phyloP scores from a whole-genome alignment of 176 grass and related monocot genomes.

The Lolium perenne region DNA sequence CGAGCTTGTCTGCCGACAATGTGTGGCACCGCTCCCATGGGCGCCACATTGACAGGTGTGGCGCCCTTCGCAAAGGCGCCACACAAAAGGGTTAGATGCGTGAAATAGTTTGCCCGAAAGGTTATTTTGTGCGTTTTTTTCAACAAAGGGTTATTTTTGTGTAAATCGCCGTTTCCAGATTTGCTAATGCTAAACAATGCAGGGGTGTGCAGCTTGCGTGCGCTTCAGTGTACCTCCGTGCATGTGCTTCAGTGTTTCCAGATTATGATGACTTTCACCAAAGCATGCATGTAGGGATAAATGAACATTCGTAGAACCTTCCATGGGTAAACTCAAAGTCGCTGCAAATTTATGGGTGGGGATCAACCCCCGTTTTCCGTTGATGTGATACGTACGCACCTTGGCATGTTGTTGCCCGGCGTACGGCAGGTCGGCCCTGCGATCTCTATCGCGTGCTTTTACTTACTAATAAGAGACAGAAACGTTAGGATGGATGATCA shows the following conservation, averaged over 20 bases:
- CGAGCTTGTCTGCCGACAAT: no score
- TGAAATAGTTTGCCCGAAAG: no score
- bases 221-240: no score
- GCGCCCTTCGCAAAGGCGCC: no score
- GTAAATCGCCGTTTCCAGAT: background rate
- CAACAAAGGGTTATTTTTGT: no score
- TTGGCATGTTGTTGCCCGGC: background rate
- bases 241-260: no score
- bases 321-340: background rate
- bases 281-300: background rate
- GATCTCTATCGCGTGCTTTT: conserved; percentile 14
- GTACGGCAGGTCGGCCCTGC: background rate
- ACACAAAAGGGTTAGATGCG: no score
- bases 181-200: background rate
- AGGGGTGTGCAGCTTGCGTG: background rate
- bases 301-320: background rate
- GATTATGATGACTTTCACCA: background rate
- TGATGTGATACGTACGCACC: conserved; percentile 4
- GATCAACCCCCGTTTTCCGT: background rate
- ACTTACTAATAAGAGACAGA: background rate
- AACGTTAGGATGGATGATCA: background rate
- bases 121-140: no score
- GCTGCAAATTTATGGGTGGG: conserved; percentile 1
- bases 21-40: no score
- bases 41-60: no score